Conservation (phyloP, 106 monocot genomes). For the Allium fistulosum region DNA sequence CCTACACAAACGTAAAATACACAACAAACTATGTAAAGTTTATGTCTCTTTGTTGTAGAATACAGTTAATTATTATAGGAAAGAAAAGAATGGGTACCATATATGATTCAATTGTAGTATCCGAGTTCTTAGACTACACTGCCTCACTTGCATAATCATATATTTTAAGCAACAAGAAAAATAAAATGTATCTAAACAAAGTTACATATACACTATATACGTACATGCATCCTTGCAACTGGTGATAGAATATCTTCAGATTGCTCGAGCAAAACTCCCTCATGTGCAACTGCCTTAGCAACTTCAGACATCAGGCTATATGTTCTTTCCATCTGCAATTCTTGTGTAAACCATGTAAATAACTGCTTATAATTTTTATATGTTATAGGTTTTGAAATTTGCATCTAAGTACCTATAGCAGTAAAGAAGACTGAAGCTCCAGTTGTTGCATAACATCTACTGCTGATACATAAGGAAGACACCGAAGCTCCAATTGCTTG, state of each 20-base stretch:
- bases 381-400: too few relatives aligned
- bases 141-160: slow-evolving; percentile 32
- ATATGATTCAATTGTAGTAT: slow-evolving; percentile 24
- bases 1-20: slow-evolving; percentile 1
- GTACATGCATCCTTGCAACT: slow-evolving; percentile 56
- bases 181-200: not conserved
- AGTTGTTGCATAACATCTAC: too few relatives aligned
- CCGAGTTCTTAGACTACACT: slow-evolving; percentile 38
- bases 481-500: slow-evolving; percentile 41
- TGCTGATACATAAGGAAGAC: too few relatives aligned
- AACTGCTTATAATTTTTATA: too few relatives aligned
- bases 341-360: too few relatives aligned
- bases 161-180: not conserved
- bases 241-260: slow-evolving; percentile 49
- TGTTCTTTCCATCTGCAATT: slow-evolving; percentile 39
- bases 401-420: slow-evolving; percentile 25
- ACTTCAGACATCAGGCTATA: slow-evolving; percentile 47
- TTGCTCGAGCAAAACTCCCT: slow-evolving; percentile 50
- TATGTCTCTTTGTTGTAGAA: too few relatives aligned
- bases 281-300: slow-evolving; percentile 43
- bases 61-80: too few relatives aligned
- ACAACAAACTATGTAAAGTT: too few relatives aligned
- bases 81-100: too few relatives aligned
- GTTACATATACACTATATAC: not conserved
- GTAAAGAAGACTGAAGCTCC: too few relatives aligned